These are phyloP conservation scores for Musa troglodytarum DNA, from an alignment of 176 grass and related monocot species.

Conservation along the genomic window DNA sequence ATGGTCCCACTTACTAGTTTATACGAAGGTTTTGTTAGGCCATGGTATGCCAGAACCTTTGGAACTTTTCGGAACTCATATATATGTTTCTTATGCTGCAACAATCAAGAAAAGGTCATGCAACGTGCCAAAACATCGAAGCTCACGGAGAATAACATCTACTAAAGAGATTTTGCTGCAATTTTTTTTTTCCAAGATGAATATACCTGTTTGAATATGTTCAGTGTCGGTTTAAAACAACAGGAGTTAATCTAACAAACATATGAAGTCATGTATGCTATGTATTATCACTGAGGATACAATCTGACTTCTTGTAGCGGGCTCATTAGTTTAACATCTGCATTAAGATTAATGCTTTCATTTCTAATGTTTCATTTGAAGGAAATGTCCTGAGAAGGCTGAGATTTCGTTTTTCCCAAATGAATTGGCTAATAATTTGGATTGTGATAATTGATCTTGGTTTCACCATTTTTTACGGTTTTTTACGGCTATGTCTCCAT, in stretches of 20 bases:
- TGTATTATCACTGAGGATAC: not conserved
- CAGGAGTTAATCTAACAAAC: not conserved
- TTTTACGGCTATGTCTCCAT: not conserved
- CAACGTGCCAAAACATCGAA: not conserved
- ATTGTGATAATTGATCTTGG: not conserved
- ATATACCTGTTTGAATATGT: not conserved
- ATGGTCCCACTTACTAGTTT: constrained; percentile 41
- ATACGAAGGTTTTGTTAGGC: constrained; percentile 68
- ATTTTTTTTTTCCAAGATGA: not conserved
- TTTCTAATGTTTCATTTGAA: not conserved
- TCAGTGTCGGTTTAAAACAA: not conserved
- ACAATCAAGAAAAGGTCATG: not conserved
- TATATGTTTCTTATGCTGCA: constrained; percentile 31
- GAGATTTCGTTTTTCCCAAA: not conserved
- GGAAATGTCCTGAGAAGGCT: not conserved
- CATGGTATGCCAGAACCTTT: constrained; percentile 50
- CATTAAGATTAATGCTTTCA: not conserved
- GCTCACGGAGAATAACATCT: not conserved
- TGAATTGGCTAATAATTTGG: not conserved
- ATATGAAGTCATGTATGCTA: not conserved
- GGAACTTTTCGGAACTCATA: constrained; percentile 23
- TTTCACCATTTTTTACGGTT: not conserved
- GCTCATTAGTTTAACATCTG: not conserved
- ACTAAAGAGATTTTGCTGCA: not conserved
- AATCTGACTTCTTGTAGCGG: not conserved